Evolutionary conservation across 83 land plant genomes (phyloP), one percentile per base, ranked within the genome.

Genomic region (Picea abies): DNA sequence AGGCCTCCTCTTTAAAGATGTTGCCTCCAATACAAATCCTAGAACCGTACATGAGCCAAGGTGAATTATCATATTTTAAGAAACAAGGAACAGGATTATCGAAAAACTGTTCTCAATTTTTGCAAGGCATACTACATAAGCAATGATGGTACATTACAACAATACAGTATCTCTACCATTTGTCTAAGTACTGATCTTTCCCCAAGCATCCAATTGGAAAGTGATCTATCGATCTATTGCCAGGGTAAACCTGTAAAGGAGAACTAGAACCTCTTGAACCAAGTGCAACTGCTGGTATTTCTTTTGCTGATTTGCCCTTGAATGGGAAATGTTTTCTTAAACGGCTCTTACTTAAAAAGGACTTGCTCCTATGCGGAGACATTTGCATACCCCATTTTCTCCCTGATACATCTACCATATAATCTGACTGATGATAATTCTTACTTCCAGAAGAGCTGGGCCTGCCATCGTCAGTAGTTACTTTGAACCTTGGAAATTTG

Each of bases 351-450:
- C 84, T 87, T 41, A 89, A 82, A 17, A 86, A 73, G 35, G 85
- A 41, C 87, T 87, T 81, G 5, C 82, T 75, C 52, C 83, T 80
- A 10, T 86, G 80, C 23, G 76, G 68, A 10, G 88, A 87, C n/a
- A 76, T 78, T 19, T 89, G 88, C 32, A 86, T 41, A n/a, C 58
- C 78, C 78, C 26, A n/a, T 49, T 47, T 75, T 5, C 56, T 75
- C 10, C 15, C 58, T 22, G 90, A 85, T 26, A 91, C 90, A 82
- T 91, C 88, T 47, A 87, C 87, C 81, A 89, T 89, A 78, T 89
- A 89, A n/a, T 91, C 91, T 56, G 69, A 86, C 67, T 89, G 89
- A 4, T 76, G 80, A 79, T 89, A 88, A 78, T 86, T 84, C 88
- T 91, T 88, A 68, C 81, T 56, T 78, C 87, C 83, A 32, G 86